Evolutionary conservation across 2,329 filamentous ascomycete species (phyloP), one percentile per base, ranked within the genome.

Genomic region (Hysterium pulicare): DNA sequence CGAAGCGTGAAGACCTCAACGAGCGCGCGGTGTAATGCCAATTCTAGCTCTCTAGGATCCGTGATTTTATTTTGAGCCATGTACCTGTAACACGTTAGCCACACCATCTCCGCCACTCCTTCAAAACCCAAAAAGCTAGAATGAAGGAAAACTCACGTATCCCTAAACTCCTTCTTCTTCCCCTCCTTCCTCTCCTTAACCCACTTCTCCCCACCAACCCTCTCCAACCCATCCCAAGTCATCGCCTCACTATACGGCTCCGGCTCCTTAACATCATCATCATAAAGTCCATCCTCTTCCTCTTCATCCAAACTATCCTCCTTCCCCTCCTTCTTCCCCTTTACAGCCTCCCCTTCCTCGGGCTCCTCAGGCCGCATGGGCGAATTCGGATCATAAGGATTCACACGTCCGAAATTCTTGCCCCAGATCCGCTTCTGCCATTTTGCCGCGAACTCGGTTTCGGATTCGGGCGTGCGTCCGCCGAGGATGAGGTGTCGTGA

Each of bases 1-100:
- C 57, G 55, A 20, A 80, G 60, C 3, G 76, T 62, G 46, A 74
- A 72, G 4, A 79, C 62, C 55, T 84, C 80, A 4, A 82, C 73
- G 9, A 78, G 66, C 3, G 79, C 74, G 47, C 77, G 73, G 47
- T 78, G 76, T 31, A 83, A 70, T 23, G 74, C 69, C 33, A 57
- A 62, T 31, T 66, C 54, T 41, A 73, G 48, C 21, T 68, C 58
- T 5, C 64, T 55, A 8, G 52, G 50, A 40, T 70, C 58, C 5
- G 53, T 58, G 31, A 66, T 46, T 41, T 62, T 67, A 31, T 66
- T 58, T 31, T 53, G 48, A 9, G 66, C 58, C 44, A 70, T 52
- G 51, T 76, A 74, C 10, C 63, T 64, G 44, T 20, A 42, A 13
- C 15, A 22, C n/a, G 28, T 41, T 26, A 38, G 28, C 5, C 15